Conservation (phyloP, 805 yeast species). For the Cyberlindnera euphorbiae region DNA sequence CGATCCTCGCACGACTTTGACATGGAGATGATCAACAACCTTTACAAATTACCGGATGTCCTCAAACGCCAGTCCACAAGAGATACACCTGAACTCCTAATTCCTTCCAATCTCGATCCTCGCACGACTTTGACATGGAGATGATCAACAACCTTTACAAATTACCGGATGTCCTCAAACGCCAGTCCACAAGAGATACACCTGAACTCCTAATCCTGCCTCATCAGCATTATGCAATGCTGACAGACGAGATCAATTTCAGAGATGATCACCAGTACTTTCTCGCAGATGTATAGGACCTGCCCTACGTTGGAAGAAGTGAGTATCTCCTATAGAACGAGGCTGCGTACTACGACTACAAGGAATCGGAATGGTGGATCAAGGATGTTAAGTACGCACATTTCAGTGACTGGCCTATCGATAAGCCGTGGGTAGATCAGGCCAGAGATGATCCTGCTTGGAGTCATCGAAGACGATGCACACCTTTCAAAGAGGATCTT, state of each 20-base stretch:
- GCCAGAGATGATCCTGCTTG: too few species aligned
- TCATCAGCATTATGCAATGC: conserved; percentile 44
- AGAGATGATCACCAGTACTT: conserved; percentile 35
- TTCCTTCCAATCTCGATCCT: too few species aligned
- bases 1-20: too few species aligned
- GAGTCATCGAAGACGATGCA: too few species aligned
- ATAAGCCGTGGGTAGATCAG: conserved; percentile 76
- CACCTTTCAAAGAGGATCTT: too few species aligned
- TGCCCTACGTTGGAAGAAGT: conserved; percentile 22
- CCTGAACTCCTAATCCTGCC: conserved; percentile 37
- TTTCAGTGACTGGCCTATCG: conserved; percentile 60
- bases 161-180: conserved; percentile 5
- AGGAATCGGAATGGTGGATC: conserved; percentile 13
- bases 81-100: neutral
- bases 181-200: conserved; percentile 7
- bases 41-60: conserved; percentile 20
- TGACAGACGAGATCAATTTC: conserved; percentile 43
- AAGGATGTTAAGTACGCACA: conserved; percentile 44
- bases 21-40: too few species aligned
- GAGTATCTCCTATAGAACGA: conserved; percentile 1
- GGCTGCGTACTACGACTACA: conserved; percentile 17
- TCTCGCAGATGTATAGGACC: conserved; percentile 39
- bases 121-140: too few species aligned
- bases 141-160: too few species aligned
- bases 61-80: conserved; percentile 22